These are phyloP conservation scores for Picocystis sp. DNA, from an alignment of 163 green algal species.

Conservation along the genomic window DNA sequence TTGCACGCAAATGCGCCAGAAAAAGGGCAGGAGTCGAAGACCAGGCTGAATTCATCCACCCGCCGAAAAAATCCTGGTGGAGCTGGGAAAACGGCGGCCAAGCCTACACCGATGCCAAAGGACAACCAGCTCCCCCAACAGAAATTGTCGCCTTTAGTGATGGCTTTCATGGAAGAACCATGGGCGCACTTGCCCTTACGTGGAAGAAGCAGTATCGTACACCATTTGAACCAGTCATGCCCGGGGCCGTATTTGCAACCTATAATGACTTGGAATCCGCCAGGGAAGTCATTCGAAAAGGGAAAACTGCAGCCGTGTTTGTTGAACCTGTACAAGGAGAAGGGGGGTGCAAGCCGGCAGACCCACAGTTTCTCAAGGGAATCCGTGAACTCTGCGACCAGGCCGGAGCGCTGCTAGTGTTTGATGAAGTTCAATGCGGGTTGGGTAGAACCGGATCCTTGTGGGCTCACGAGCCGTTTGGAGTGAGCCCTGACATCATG, in stretches of 20 bases:
- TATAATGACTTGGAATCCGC: slow-evolving; percentile 79
- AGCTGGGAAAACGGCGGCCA: no score
- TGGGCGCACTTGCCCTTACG: slow-evolving; percentile 85
- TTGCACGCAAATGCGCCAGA: slow-evolving; percentile 84
- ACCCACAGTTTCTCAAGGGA: slow-evolving; percentile 54
- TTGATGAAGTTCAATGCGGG: slow-evolving; percentile 78
- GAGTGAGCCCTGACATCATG: slow-evolving; percentile 92
- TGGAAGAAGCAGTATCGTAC: slow-evolving; percentile 56
- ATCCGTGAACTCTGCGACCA: slow-evolving; percentile 79
- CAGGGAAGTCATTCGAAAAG: slow-evolving; percentile 39
- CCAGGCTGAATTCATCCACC: no score
- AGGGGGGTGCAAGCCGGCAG: slow-evolving; percentile 32
- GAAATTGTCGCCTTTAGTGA: slow-evolving; percentile 85
- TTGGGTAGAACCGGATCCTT: slow-evolving; percentile 72
- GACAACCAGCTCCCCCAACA: slow-evolving; percentile 23
- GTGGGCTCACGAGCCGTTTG: slow-evolving; percentile 71
- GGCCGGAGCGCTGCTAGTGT: slow-evolving; percentile 78
- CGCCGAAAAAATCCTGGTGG: no score
- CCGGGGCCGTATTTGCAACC: slow-evolving; percentile 47
- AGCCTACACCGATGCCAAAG: no score
- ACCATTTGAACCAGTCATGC: slow-evolving; percentile 83
- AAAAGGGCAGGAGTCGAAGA: slow-evolving; percentile 11
- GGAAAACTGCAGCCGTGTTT: slow-evolving; percentile 78
- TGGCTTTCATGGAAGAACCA: slow-evolving; percentile 91
- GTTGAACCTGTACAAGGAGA: slow-evolving; percentile 91